Percentiles rank a stretch among this genome's conserved stretches.
Evolutionary conservation across 140 eudicot genomes (phyloP).

Genomic region (Bidens hawaiensis): DNA sequence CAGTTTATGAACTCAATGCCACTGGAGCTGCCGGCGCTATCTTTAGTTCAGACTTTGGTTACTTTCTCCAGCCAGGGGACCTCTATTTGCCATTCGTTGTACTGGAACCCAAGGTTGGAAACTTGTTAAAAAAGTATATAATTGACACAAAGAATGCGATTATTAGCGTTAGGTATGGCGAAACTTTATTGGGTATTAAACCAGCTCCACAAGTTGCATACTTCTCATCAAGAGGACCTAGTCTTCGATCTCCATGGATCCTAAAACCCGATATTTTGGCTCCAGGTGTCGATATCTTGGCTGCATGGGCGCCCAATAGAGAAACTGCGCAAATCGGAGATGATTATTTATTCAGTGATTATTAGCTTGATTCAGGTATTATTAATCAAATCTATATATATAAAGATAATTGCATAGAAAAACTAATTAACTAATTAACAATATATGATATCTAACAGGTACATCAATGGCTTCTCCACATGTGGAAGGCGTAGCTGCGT

Average conservation of each 20-base stretch:
- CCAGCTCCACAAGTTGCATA: conserved; percentile 40
- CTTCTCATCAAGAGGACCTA: conserved; percentile 44
- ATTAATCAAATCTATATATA: too few species aligned
- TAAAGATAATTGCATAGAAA: too few species aligned
- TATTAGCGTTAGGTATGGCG: conserved; percentile 26
- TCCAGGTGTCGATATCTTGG: conserved; percentile 39
- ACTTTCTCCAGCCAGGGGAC: conserved; percentile 26
- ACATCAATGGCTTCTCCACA: conserved; percentile 52
- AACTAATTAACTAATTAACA: too few species aligned
- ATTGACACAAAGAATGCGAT: conserved; percentile 17
- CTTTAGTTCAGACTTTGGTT: conserved; percentile 25
- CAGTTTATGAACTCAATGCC: conserved; percentile 5
- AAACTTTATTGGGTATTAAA: conserved; percentile 25
- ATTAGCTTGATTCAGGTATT: too few species aligned
- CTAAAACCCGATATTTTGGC: conserved; percentile 47
- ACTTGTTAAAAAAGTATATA: conserved; percentile 25
- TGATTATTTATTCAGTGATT: conserved; percentile 26
- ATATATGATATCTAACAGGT: too few species aligned
- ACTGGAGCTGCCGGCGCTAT: conserved; percentile 28
- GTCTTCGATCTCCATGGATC: conserved; percentile 23
- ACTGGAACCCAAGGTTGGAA: conserved; percentile 14
- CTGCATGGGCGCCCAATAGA: too few species aligned
- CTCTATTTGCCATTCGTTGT: conserved; percentile 21
- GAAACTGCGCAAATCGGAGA: conserved; percentile 20
- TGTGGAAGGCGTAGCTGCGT: conserved; percentile 37